Evolutionary conservation across 169 alveolate species (phyloP).

Genomic region (Cryptosporidium ubiquitum): DNA sequence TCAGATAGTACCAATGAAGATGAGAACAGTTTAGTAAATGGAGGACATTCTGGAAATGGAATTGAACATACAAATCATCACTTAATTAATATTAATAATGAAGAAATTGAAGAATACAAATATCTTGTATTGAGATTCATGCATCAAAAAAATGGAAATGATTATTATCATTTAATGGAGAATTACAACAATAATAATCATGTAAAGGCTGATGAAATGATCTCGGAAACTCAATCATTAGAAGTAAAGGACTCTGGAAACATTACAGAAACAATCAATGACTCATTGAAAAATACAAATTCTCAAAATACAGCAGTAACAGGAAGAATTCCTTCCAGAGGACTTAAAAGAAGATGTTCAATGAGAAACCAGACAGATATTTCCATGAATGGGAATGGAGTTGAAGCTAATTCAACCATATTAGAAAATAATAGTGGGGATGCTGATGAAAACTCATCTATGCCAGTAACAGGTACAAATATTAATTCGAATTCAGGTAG

Average conservation of each 20-base stretch:
- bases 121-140: constrained; percentile 47
- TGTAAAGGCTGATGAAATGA: background rate
- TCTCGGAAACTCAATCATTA: background rate
- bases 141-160: constrained; percentile 69
- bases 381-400: background rate
- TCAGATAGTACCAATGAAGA: constrained; percentile 56
- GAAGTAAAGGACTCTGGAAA: background rate
- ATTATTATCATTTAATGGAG: background rate
- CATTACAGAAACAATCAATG: background rate
- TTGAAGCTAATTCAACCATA: background rate
- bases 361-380: constrained; percentile 10
- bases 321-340: constrained; percentile 26
- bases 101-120: constrained; percentile 53
- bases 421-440: background rate
- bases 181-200: background rate
- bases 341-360: constrained; percentile 46
- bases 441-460: background rate
- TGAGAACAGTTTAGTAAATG: constrained; percentile 1
- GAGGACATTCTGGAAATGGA: constrained; percentile 3
- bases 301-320: background rate
- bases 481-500: background rate
- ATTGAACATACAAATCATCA: constrained; percentile 7
- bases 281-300: background rate
- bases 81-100: constrained; percentile 27
- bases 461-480: background rate